Evolutionary conservation across 1,139 yeast species (phyloP), one percentile per base, ranked within the genome.

Genomic region (Candida buenavistaensis): DNA sequence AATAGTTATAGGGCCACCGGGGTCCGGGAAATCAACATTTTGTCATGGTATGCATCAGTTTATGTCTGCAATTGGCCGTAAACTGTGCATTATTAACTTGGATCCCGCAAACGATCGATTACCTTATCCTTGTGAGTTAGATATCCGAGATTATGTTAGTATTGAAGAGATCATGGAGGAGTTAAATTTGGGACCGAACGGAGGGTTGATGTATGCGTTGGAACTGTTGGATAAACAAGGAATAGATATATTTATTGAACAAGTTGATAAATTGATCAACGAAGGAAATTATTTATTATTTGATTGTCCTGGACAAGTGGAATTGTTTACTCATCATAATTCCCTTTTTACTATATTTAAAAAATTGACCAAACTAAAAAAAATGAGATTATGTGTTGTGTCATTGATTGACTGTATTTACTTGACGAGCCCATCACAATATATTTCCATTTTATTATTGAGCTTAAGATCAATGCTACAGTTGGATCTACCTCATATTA

Each of bases 1-100:
- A 59, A 78, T 92, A 14, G 92, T 92, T 10, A 87, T 94, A 23
- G 99, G 99, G 0, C 97, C 98, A 0, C 98, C 99, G 0, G 99
- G 98, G 2, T 76, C 96, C 0, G 99, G 99, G 1, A 94, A 94
- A 54, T 87, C 97, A 0, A 94, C 98, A 0, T 94, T 87, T 56
- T 89, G 97, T 55, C 71, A 80, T 56, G 98, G 98, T 17, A 78
- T 92, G 81, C 75, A 76, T 48, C 97, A 92, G 67, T 92, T 94
- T 56, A 72, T 90, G 50, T 82, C 85, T 40, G 96, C 97, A 1
- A 88, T 94, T 30, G 99, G 99, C 6, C 69, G 99, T 38, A 85
- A 87, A 48, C 81, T 87, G 39, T 72, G 86, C 25, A 74, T 92
- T 3, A 70, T 94, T 22, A 94, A 94, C 53, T 68, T 94, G 41